phyloP scores from a whole-genome alignment of 2,329 filamentous ascomycete species.

The Daldinia eschscholtzii region DNA sequence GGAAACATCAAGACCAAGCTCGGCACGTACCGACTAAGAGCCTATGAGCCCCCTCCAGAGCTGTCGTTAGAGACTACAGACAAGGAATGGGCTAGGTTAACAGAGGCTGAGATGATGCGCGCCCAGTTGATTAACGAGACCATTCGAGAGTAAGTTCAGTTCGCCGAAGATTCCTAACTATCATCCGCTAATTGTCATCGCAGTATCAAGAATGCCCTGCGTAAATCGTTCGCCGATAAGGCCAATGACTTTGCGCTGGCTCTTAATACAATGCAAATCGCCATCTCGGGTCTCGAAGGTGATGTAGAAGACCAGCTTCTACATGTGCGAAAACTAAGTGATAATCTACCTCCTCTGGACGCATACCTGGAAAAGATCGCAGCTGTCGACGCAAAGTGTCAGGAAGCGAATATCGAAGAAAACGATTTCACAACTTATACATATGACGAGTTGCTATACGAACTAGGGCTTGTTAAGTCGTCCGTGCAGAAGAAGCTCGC shows the following conservation, averaged over 20 bases:
- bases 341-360: constrained; percentile 89
- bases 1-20: constrained; percentile 99
- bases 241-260: constrained; percentile 98
- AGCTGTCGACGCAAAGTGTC: constrained; percentile 86
- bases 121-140: constrained; percentile 98
- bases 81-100: constrained; percentile 81
- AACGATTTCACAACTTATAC: constrained; percentile 99
- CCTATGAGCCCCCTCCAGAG: constrained; percentile 90
- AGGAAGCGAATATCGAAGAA: constrained; percentile 97
- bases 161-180: background rate
- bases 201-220: constrained; percentile 93
- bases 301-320: constrained; percentile 94
- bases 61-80: constrained; percentile 87
- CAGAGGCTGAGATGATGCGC: constrained; percentile 86
- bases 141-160: constrained; percentile 83
- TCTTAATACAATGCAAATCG: constrained; percentile 92
- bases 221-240: constrained; percentile 95
- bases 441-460: constrained; percentile 95
- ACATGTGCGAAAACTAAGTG: constrained; percentile 86
- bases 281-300: constrained; percentile 96
- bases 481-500: constrained; percentile 96
- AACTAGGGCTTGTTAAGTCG: constrained; percentile 89
- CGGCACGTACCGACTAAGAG: constrained; percentile 89
- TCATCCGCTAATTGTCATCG: constrained; percentile 44
- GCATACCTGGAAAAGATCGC: constrained; percentile 90